Percentiles rank a stretch among this genome's conserved stretches.
phyloP scores from a whole-genome alignment of 2,329 filamentous ascomycete species.

The Aspergillus intermedius region DNA sequence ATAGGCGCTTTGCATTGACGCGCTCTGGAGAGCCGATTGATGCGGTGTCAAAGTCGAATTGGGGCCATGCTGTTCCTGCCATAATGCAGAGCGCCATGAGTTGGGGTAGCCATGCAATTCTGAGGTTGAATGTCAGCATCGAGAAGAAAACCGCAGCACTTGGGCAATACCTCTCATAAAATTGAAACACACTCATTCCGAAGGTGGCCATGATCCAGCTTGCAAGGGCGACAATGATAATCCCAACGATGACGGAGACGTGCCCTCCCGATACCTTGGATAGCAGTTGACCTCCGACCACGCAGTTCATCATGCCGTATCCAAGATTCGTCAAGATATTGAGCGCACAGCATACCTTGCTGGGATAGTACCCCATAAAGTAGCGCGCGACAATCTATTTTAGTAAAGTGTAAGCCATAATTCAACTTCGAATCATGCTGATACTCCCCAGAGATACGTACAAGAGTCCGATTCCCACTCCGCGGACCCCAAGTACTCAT shows the following conservation, averaged over 20 bases:
- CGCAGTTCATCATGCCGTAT: slow-evolving; percentile 38
- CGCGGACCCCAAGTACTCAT: slow-evolving; percentile 37
- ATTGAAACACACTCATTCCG: slow-evolving; percentile 37
- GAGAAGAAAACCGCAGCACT: neutral
- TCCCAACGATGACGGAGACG: slow-evolving; percentile 34
- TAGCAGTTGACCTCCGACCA: slow-evolving; percentile 40
- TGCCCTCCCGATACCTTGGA: slow-evolving; percentile 33
- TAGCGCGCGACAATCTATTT: slow-evolving; percentile 35
- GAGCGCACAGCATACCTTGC: slow-evolving; percentile 33
- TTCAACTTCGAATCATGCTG: slow-evolving; percentile 6
- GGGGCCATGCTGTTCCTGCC: slow-evolving; percentile 34
- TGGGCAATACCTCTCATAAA: slow-evolving; percentile 35
- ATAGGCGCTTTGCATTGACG: slow-evolving; percentile 31
- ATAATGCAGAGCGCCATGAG: slow-evolving; percentile 36
- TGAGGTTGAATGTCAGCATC: slow-evolving; percentile 1
- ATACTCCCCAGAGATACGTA: slow-evolving; percentile 13
- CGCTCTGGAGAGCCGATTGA: slow-evolving; percentile 20
- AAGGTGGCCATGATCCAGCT: slow-evolving; percentile 33
- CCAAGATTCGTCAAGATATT: slow-evolving; percentile 40
- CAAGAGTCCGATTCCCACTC: slow-evolving; percentile 40
- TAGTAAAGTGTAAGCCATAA: neutral
- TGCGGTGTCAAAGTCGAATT: slow-evolving; percentile 23
- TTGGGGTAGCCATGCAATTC: slow-evolving; percentile 32
- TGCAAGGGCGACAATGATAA: slow-evolving; percentile 30
- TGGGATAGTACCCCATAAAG: slow-evolving; percentile 40